Base-by-base conservation (phyloP, 2,329 filamentous ascomycete species). In the Trichoderma sp. region DNA sequence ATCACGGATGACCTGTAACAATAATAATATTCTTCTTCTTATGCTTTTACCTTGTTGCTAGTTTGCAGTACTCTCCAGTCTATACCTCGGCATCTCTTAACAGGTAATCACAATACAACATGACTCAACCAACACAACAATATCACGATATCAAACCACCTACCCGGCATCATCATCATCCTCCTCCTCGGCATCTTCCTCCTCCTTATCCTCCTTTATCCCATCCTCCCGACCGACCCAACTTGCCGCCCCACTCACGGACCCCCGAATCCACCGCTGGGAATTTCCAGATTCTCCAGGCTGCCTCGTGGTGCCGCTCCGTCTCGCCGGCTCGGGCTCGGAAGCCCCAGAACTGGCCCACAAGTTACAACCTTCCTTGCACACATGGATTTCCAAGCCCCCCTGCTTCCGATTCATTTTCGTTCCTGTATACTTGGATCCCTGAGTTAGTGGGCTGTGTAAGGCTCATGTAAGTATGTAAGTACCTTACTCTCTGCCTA, bases 321-420 rank as follows among this genome's bases (percentile, higher is more conserved):
- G 77, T 77, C 67, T 76, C 77, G 75, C 56, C 64, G 75, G 64
- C 73, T 59, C 76, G 76, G 75, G 62, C 29, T 67, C 74, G 68
- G 74, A 74, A 74, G 45, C 73, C 62, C 33, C 65, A 60, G 62
- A 50, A 6, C 9, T 29, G 63, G 38, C 63, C 63, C 38, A 29
- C 24, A 45, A 45, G 0, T 24, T 6, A 12, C 14, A 24, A 29
- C 6, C 3, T 35, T 38, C 31, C 62, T 29, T 45, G 56, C 75
- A 71, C 59, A 68, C 38, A 24, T 38, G 69, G 18, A 29, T 38
- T 38, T 41, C 29, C 38, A 38, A 31, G 21, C 29, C 66, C 31
- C 68, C 35, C 21, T 63, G 24, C 62, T 78, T 75, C 80, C 80
- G 80, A 66, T 75, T 79, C 76, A 76, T 82, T 81, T 77, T 82